Evolutionary conservation across 106 monocot species (phyloP).

Genomic region (Phalaenopsis equestris): DNA sequence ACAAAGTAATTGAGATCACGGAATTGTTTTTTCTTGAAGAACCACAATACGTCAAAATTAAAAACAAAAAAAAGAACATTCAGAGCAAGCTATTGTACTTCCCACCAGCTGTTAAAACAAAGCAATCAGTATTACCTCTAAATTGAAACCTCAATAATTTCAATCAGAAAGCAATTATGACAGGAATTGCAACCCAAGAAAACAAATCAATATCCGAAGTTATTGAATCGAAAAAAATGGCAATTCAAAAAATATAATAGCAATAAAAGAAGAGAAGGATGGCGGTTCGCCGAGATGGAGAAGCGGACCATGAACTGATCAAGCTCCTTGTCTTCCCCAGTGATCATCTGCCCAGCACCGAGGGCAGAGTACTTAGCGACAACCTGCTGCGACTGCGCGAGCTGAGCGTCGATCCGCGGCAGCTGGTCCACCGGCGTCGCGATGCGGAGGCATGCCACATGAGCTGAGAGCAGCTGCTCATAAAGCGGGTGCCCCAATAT

Average conservation of each 20-base stretch:
- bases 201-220: background rate
- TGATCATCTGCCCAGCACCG: conserved; percentile 2
- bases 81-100: background rate
- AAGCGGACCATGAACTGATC: conserved; percentile 64
- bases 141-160: no score
- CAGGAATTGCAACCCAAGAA: background rate
- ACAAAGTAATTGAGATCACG: background rate
- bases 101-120: background rate
- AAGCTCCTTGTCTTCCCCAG: conserved; percentile 49
- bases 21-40: background rate
- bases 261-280: background rate
- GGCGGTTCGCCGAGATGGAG: background rate
- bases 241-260: background rate
- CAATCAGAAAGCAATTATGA: no score
- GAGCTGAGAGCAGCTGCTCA: conserved; percentile 73
- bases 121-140: background rate
- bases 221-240: background rate
- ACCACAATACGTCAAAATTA: background rate
- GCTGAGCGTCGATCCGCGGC: conserved; percentile 74
- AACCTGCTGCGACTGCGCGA: conserved; percentile 54
- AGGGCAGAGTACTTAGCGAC: conserved; percentile 52
- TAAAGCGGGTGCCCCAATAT: conserved; percentile 59
- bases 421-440: conserved; percentile 82
- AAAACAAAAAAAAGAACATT: background rate
- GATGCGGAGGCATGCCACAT: conserved; percentile 63